phyloP scores from a whole-genome alignment of 768 basidiomycete genomes.

The Panaeolus papilionaceus region DNA sequence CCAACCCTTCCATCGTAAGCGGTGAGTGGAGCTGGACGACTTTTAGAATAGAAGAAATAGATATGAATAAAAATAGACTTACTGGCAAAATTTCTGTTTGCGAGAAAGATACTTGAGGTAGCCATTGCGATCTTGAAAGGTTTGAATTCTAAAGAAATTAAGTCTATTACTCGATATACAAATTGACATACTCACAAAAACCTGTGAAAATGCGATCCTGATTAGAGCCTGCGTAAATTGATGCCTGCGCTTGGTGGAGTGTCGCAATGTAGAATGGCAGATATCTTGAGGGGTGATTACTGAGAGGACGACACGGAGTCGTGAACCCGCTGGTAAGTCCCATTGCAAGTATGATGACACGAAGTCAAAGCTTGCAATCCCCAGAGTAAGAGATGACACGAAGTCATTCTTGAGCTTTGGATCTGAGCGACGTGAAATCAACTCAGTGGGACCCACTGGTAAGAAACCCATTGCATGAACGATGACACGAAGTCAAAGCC shows the following conservation, averaged over 20 bases:
- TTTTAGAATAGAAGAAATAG: background rate
- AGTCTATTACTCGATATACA: background rate
- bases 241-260: no score
- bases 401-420: background rate
- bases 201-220: background rate
- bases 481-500: background rate
- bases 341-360: background rate
- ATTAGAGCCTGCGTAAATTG: background rate
- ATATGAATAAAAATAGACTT: background rate
- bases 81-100: background rate
- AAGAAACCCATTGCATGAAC: no score
- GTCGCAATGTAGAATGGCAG: no score
- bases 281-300: no score
- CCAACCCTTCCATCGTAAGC: conserved; percentile 18
- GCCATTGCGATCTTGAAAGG: background rate
- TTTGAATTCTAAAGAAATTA: background rate
- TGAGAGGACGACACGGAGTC: background rate
- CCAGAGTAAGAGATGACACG: background rate
- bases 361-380: background rate
- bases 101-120: background rate
- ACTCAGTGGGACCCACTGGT: background rate
- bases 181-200: background rate
- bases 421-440: background rate
- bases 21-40: background rate
- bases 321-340: background rate